A percentile compares a stretch with the other conserved stretches of the same genome.
Evolutionary conservation across 768 basidiomycete genomes (phyloP).

Genomic region (Russula lepida): DNA sequence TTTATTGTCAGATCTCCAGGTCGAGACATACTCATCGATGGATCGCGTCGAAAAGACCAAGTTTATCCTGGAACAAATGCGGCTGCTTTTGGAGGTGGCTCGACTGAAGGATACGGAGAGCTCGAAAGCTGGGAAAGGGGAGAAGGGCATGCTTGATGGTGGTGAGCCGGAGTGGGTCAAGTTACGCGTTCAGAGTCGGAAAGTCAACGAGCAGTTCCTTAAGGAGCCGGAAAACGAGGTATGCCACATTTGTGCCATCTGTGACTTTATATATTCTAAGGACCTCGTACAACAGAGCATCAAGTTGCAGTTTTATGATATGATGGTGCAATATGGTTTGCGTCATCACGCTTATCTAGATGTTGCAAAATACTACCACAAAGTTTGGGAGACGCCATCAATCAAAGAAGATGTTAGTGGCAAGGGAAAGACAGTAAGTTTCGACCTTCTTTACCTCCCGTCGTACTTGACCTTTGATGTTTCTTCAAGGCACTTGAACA

Average conservation of each 20-base stretch:
- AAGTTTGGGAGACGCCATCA: constrained; percentile 94
- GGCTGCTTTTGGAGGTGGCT: constrained; percentile 72
- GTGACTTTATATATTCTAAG: background rate
- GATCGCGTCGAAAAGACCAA: constrained; percentile 96
- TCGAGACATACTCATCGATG: constrained; percentile 99
- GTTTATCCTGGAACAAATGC: constrained; percentile 97
- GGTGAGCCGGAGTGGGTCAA: constrained; percentile 92
- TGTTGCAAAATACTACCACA: constrained; percentile 90
- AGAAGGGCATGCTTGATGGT: constrained; percentile 51
- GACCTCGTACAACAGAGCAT: constrained; percentile 53
- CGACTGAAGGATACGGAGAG: constrained; percentile 63
- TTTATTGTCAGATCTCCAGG: constrained; percentile 87
- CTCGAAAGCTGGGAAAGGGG: constrained; percentile 39
- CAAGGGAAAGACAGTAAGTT: constrained; percentile 58
- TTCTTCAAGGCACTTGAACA: constrained; percentile 74
- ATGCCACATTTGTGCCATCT: constrained; percentile 14
- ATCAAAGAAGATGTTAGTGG: constrained; percentile 75
- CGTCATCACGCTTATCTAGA: constrained; percentile 82
- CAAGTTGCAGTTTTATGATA: constrained; percentile 90
- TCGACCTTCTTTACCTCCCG: background rate
- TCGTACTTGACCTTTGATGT: constrained; percentile 1
- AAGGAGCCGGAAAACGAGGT: constrained; percentile 87
- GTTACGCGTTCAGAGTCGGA: constrained; percentile 83
- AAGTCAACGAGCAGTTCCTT: constrained; percentile 89
- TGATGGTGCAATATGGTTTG: constrained; percentile 93